phyloP scores from a whole-genome alignment of 345 rosid species.

The Reutealis trisperma region DNA sequence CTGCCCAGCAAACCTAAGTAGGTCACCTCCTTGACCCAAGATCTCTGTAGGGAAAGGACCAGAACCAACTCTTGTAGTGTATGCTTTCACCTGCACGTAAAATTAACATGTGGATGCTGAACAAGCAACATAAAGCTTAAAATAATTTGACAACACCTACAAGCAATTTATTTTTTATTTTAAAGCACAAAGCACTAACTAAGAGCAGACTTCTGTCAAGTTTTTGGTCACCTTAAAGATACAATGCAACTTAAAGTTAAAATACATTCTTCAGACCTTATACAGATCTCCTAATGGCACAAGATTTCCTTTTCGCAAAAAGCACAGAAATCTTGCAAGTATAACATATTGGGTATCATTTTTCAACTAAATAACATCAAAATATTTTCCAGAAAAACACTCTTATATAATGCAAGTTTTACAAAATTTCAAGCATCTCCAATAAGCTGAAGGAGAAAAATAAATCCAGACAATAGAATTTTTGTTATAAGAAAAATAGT shows the following conservation, averaged over 20 bases:
- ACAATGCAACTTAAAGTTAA: neutral
- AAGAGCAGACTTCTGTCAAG: neutral
- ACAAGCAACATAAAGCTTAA: neutral
- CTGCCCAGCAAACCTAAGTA: conserved; percentile 84
- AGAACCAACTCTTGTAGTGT: conserved; percentile 97
- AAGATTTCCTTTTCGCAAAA: neutral
- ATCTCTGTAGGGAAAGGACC: conserved; percentile 98
- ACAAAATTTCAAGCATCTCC: neutral
- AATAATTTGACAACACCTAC: no score
- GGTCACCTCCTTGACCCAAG: conserved; percentile 83
- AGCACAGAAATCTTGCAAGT: neutral
- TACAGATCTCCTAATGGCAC: neutral
- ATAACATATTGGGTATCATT: neutral
- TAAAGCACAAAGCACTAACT: neutral
- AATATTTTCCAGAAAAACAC: neutral
- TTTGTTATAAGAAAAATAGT: no score
- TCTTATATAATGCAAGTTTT: neutral
- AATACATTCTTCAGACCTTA: neutral
- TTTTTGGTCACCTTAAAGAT: neutral
- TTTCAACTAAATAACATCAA: neutral
- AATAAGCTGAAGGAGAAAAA: neutral
- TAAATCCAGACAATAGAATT: neutral
- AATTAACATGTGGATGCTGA: neutral
- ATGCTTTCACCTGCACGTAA: conserved; percentile 78
- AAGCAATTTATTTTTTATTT: neutral